Conservation (phyloP, 1,139 yeast species). For the Suhomyces kunorum region DNA sequence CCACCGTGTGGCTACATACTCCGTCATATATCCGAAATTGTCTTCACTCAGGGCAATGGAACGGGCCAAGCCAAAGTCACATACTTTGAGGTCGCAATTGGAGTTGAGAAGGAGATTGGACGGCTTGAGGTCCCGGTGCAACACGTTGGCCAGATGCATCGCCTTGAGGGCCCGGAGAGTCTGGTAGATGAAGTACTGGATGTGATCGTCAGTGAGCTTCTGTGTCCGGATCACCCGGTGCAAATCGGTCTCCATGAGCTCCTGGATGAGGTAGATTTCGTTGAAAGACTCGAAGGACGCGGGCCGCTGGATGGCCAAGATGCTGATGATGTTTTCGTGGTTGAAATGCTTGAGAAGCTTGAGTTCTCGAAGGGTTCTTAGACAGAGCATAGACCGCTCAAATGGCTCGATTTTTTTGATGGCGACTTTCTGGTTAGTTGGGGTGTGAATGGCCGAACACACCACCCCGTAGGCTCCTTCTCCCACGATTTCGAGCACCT, state of each 20-base stretch:
- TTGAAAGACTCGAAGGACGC: constrained; percentile 68
- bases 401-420: constrained; percentile 76
- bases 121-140: constrained; percentile 93
- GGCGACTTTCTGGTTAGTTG: constrained; percentile 88
- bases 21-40: constrained; percentile 81
- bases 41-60: constrained; percentile 50
- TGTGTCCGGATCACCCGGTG: constrained; percentile 90
- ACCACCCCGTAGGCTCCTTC: constrained; percentile 99
- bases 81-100: constrained; percentile 89
- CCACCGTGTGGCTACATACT: constrained; percentile 97
- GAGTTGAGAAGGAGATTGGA: constrained; percentile 83
- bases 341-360: constrained; percentile 82
- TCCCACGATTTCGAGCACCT: constrained; percentile 78
- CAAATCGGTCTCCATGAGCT: constrained; percentile 93
- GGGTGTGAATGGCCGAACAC: constrained; percentile 87
- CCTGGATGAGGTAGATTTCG: constrained; percentile 92
- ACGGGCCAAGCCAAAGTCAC: constrained; percentile 94
- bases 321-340: constrained; percentile 90
- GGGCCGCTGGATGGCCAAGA: constrained; percentile 90
- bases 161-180: constrained; percentile 86
- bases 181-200: constrained; percentile 91
- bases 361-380: constrained; percentile 86
- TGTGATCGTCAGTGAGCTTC: constrained; percentile 82
- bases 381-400: constrained; percentile 87
- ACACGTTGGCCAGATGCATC: constrained; percentile 86